A percentile compares a stretch with the other conserved stretches of the same genome.
Conservation (phyloP, 257 asterid species). For the Salvia hispanica region DNA sequence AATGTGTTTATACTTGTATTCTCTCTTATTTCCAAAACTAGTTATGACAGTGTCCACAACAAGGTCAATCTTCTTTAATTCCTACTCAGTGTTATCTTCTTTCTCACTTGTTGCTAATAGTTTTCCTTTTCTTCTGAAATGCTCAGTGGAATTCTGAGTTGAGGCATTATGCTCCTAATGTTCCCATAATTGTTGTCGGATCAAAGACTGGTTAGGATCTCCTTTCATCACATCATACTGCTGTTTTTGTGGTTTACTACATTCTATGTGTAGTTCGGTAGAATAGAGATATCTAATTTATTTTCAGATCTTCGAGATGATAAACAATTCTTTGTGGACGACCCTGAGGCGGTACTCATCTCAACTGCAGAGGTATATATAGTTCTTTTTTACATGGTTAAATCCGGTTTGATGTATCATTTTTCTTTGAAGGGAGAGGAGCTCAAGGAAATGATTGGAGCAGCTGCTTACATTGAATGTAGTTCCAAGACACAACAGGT, state of each 20-base stretch:
- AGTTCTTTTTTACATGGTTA: constrained; percentile 4
- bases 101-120: constrained; percentile 24
- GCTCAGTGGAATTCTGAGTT: constrained; percentile 93
- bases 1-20: constrained; percentile 90
- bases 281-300: constrained; percentile 18
- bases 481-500: constrained; percentile 86
- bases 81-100: background rate
- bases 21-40: constrained; percentile 90
- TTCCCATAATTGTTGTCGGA: constrained; percentile 90
- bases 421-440: constrained; percentile 69
- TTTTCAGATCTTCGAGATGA: constrained; percentile 68
- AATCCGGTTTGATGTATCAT: constrained; percentile 26
- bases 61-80: constrained; percentile 46
- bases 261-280: background rate
- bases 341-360: constrained; percentile 67
- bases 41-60: constrained; percentile 79
- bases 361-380: constrained; percentile 50
- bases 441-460: constrained; percentile 76
- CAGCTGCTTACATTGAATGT: constrained; percentile 77
- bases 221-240: constrained; percentile 19
- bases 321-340: constrained; percentile 51
- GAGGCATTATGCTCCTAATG: constrained; percentile 93
- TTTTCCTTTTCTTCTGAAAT: constrained; percentile 10
- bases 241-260: too few relatives aligned
- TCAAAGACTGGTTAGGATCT: constrained; percentile 83